phyloP scores from a whole-genome alignment of 2,329 filamentous ascomycete genomes.

The Metarhizium humberi region DNA sequence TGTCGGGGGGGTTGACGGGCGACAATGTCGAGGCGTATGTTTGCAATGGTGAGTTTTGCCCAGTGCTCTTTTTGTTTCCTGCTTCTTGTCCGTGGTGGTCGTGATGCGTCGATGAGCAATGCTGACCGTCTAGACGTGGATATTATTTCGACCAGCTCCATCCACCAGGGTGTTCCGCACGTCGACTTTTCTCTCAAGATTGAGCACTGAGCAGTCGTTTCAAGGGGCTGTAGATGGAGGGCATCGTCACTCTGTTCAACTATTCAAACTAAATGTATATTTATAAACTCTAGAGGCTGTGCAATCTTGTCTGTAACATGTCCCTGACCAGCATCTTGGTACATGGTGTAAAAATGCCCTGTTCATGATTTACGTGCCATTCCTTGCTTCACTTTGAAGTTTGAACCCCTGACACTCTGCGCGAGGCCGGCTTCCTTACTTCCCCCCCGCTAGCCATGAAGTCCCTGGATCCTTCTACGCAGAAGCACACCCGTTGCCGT shows the following conservation, averaged over 20 bases:
- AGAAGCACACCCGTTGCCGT: constrained; percentile 6
- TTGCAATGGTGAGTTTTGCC: constrained; percentile 48
- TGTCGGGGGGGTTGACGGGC: constrained; percentile 80
- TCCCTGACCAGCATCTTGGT: too few species aligned
- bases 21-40: constrained; percentile 78
- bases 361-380: background rate
- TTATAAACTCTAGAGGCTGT: too few species aligned
- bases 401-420: constrained; percentile 5
- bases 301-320: background rate
- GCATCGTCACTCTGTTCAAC: too few species aligned
- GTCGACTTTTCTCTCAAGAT: constrained; percentile 97
- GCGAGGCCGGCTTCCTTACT: constrained; percentile 9
- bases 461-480: constrained; percentile 20
- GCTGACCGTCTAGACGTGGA: constrained; percentile 60
- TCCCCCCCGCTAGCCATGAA: constrained; percentile 21
- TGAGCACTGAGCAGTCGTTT: constrained; percentile 19
- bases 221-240: too few species aligned
- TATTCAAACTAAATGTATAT: too few species aligned
- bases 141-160: constrained; percentile 91
- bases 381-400: background rate
- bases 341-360: background rate
- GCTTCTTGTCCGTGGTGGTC: background rate
- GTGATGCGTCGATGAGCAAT: background rate
- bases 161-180: constrained; percentile 90
- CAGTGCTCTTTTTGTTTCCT: background rate